These are phyloP conservation scores for Hyaloperonospora arabidopsidis DNA, from an alignment of 352 stramenopile species.

Conservation along the genomic window DNA sequence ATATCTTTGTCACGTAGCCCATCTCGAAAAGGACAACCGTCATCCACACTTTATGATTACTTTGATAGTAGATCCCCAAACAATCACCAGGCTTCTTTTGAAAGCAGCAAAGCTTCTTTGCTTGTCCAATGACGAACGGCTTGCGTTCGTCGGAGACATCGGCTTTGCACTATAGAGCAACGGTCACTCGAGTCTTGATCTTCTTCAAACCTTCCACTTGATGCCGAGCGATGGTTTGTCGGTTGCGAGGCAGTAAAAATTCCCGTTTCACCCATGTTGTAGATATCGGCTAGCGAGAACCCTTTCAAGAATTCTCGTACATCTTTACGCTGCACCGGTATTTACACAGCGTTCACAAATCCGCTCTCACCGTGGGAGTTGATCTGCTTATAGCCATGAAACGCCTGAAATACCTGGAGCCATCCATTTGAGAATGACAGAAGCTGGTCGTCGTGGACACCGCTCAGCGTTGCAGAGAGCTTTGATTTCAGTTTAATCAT, in stretches of 20 bases:
- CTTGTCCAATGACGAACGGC: background rate
- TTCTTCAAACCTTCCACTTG: constrained; percentile 1
- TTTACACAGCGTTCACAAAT: background rate
- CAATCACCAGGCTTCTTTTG: background rate
- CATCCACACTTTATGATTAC: constrained; percentile 4
- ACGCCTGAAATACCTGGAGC: too few species aligned
- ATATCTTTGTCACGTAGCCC: constrained; percentile 1
- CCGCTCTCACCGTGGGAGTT: background rate
- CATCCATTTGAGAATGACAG: too few species aligned
- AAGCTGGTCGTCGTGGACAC: too few species aligned
- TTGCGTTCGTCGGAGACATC: constrained; percentile 1
- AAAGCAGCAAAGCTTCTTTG: constrained; percentile 1
- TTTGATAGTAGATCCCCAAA: background rate
- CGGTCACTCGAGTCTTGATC: background rate
- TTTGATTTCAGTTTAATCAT: too few species aligned
- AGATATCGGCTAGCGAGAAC: constrained; percentile 1
- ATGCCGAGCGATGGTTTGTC: background rate
- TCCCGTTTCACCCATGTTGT: constrained; percentile 2
- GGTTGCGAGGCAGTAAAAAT: background rate
- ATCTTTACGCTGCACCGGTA: background rate
- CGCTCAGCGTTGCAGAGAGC: too few species aligned
- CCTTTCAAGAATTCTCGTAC: background rate
- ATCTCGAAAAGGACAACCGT: too few species aligned
- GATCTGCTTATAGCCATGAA: background rate
- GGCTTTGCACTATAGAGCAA: background rate